Base-by-base conservation (phyloP, 768 basidiomycete genomes). In the Mycena galopus region DNA sequence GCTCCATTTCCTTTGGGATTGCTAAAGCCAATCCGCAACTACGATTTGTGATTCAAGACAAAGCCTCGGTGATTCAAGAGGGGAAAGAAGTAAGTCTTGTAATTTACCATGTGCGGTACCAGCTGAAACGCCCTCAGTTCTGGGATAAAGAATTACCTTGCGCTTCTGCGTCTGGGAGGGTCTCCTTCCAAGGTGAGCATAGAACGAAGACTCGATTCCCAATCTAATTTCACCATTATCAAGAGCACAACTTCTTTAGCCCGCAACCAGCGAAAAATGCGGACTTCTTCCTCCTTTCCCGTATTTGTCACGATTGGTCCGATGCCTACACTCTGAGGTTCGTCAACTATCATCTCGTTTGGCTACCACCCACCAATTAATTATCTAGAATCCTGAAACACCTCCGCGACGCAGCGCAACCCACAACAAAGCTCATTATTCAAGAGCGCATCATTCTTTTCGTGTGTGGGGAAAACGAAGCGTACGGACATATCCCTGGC, bases 231-330 rank as follows among this genome's bases (percentile, higher is more conserved):
- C 9, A 2, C 30, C 10, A n/a, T 4, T 39, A 29, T 27, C n/a
- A 30, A 77, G 80, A 29, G 19, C 78, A 79, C 56, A 64, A 77
- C 67, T 80, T 81, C 74, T 80, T 81, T 60, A 56, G 64, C 14
- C 68, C 77, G 0, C 82, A 82, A 64, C 79, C 73, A 10, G 50
- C 72, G 32, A 73, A 72, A 21, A 67, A 75, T 17, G 75, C 79
- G 21, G 59, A 79, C 1, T 75, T 81, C 21, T 81, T 77, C 73
- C 37, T 81, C 44, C 58, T 82, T n/a, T 69, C 77, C 27, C 65
- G 50, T 35, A 76, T 83, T 55, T 50, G 79, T 17, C 82, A 84
- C 65, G 80, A 82, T 67, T 83, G 82, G 82, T 63, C 82, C 1
- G 83, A 83, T 69, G 69, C 78, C 9, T 79, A 81, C 61, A 69